Conservation (phyloP, 1,284 basidiomycete genomes). For the Cutaneotrichosporon dermatis region DNA sequence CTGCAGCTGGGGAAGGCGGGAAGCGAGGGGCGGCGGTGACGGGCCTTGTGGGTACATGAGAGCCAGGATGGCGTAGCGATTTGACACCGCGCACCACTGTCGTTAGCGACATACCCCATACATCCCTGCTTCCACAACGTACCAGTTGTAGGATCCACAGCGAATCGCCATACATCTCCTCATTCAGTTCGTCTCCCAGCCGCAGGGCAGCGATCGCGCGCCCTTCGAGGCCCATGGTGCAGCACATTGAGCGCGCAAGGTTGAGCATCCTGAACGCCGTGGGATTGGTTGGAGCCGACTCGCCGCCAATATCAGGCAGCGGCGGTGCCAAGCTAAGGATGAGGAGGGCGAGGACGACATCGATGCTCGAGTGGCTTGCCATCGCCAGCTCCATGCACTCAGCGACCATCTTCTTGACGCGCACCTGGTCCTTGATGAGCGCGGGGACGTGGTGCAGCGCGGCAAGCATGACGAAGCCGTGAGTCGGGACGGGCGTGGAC, state of each 20-base stretch:
- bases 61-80: slow-evolving; percentile 11
- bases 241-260: slow-evolving; percentile 28
- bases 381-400: slow-evolving; percentile 27
- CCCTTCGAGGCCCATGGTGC: slow-evolving; percentile 21
- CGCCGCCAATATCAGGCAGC: neutral
- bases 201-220: slow-evolving; percentile 5
- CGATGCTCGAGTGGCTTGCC: slow-evolving; percentile 20
- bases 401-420: slow-evolving; percentile 15
- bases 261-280: slow-evolving; percentile 22
- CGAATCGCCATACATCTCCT: slow-evolving; percentile 8
- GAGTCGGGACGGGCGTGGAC: slow-evolving; percentile 22
- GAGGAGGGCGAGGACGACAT: slow-evolving; percentile 31
- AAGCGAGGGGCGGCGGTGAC: slow-evolving; percentile 6
- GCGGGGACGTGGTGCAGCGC: slow-evolving; percentile 24
- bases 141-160: slow-evolving; percentile 15
- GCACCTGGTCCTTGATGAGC: neutral
- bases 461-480: slow-evolving; percentile 32
- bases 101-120: neutral
- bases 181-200: slow-evolving; percentile 7
- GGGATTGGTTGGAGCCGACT: slow-evolving; percentile 9
- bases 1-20: slow-evolving; percentile 6
- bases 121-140: neutral
- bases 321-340: slow-evolving; percentile 26
- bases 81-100: slow-evolving; percentile 17
- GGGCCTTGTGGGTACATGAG: slow-evolving; percentile 9